Evolutionary conservation across 2,329 filamentous ascomycete species (phyloP).

Genomic region (Massarina eburnea): DNA sequence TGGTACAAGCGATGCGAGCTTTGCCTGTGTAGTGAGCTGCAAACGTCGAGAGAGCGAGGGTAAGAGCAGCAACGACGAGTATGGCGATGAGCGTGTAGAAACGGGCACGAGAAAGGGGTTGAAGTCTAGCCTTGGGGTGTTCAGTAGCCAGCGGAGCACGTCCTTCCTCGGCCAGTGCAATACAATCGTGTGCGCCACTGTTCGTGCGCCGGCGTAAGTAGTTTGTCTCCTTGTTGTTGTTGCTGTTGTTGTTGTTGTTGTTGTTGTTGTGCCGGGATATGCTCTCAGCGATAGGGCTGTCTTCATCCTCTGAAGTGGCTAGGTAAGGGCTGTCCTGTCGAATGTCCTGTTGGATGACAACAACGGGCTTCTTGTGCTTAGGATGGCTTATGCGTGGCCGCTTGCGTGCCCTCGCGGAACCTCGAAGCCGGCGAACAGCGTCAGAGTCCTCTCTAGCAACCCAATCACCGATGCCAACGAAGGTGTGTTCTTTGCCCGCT

Average conservation of each 20-base stretch:
- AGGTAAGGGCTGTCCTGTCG: slow-evolving; percentile 7
- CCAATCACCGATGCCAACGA: slow-evolving; percentile 25
- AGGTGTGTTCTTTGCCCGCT: slow-evolving; percentile 10
- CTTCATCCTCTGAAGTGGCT: slow-evolving; percentile 8
- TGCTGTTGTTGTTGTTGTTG: slow-evolving; percentile 15
- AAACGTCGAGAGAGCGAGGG: slow-evolving; percentile 11
- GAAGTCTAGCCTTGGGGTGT: neutral
- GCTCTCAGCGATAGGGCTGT: slow-evolving; percentile 5
- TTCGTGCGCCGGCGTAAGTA: slow-evolving; percentile 16
- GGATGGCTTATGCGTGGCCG: slow-evolving; percentile 8
- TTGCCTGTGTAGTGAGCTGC: slow-evolving; percentile 19
- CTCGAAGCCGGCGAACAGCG: slow-evolving; percentile 11
- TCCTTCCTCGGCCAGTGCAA: slow-evolving; percentile 16
- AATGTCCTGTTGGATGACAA: slow-evolving; percentile 21
- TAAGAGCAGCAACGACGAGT: slow-evolving; percentile 14
- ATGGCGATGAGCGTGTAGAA: slow-evolving; percentile 14
- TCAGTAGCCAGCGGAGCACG: neutral
- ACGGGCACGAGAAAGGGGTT: slow-evolving; percentile 15
- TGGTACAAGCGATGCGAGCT: slow-evolving; percentile 17
- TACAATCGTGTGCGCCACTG: slow-evolving; percentile 5
- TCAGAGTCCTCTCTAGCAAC: slow-evolving; percentile 6
- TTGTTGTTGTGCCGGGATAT: slow-evolving; percentile 5
- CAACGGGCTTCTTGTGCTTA: slow-evolving; percentile 23
- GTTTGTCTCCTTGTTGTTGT: slow-evolving; percentile 13
- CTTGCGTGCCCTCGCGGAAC: slow-evolving; percentile 12